Conservation (phyloP, 139 green algal genomes). For the Ulvella scutata region DNA sequence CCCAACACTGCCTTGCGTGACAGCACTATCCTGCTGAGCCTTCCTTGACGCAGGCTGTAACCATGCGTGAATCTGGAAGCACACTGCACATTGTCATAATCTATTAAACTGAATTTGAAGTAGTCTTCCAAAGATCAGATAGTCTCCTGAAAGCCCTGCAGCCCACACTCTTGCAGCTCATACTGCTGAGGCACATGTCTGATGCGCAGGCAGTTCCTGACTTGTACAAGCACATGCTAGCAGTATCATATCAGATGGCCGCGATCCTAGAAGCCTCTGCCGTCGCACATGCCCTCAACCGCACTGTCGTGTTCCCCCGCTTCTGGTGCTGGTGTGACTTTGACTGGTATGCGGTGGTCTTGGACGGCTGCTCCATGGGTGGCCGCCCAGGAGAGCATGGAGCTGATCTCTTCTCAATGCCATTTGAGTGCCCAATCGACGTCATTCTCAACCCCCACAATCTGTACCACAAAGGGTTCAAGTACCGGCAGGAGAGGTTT, state of each 20-base stretch:
- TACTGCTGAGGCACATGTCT: background rate
- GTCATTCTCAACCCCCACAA: background rate
- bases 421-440: background rate
- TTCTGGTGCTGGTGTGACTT: background rate
- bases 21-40: too few species aligned
- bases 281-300: background rate
- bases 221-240: background rate
- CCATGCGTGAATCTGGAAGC: too few species aligned
- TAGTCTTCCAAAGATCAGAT: too few species aligned
- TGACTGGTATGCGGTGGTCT: slow-evolving; percentile 6
- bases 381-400: slow-evolving; percentile 3
- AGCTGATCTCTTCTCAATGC: background rate
- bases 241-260: background rate
- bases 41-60: too few species aligned
- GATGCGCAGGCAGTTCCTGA: background rate
- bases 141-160: too few species aligned
- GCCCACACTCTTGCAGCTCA: too few species aligned
- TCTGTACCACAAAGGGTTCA: background rate
- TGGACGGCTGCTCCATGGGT: slow-evolving; percentile 37
- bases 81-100: too few species aligned
- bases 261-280: background rate
- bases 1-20: too few species aligned
- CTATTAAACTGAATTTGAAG: too few species aligned
- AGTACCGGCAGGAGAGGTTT: background rate
- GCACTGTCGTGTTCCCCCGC: background rate